A percentile compares a stretch with the other conserved stretches of the same genome.
phyloP scores from a whole-genome alignment of 2,329 filamentous ascomycete species.

The Penicillium corylophilum region DNA sequence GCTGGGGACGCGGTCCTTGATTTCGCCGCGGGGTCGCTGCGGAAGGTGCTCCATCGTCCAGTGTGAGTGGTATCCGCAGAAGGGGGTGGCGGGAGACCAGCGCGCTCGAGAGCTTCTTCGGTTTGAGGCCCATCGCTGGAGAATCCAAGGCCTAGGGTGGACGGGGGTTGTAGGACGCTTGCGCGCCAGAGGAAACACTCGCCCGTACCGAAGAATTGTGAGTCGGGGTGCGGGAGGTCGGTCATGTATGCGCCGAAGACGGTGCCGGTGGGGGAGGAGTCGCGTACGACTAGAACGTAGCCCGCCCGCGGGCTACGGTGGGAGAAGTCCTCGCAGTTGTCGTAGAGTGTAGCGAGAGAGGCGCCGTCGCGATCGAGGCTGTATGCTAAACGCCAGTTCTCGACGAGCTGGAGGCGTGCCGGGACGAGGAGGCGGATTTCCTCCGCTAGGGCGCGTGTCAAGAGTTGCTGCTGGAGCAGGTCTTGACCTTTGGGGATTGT shows the following conservation, averaged over 20 bases:
- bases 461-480: conserved; percentile 59
- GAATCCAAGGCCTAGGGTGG: conserved; percentile 11
- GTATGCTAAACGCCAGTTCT: conserved; percentile 84
- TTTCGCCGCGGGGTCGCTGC: conserved; percentile 35
- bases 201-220: conserved; percentile 91
- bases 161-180: conserved; percentile 56
- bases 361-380: conserved; percentile 90
- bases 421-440: conserved; percentile 90
- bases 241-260: conserved; percentile 93
- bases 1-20: conserved; percentile 18
- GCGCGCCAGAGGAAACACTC: conserved; percentile 93
- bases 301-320: conserved; percentile 69
- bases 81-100: conserved; percentile 67
- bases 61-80: conserved; percentile 64
- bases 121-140: conserved; percentile 21
- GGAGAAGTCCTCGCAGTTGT: conserved; percentile 67
- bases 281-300: conserved; percentile 84
- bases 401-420: conserved; percentile 78
- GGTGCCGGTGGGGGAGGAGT: conserved; percentile 52
- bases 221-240: conserved; percentile 74
- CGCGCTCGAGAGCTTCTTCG: conserved; percentile 48
- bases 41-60: conserved; percentile 59
- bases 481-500: conserved; percentile 52
- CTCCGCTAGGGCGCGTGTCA: conserved; percentile 75
- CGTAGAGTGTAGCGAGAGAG: conserved; percentile 81